Evolutionary conservation across 164 flowering plant species (phyloP).

Genomic region (Nymphaea colorata): DNA sequence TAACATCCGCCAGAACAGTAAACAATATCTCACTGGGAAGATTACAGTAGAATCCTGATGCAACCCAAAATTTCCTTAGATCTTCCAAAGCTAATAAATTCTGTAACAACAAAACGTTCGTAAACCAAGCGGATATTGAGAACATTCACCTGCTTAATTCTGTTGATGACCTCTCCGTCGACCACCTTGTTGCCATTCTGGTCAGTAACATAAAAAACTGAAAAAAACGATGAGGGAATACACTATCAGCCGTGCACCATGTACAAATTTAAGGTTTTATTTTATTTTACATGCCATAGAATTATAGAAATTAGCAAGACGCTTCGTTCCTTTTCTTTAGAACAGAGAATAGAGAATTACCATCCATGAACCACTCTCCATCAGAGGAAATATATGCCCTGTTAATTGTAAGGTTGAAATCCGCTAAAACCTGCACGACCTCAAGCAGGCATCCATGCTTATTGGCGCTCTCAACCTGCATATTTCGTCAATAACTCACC

Average conservation of each 20-base stretch:
- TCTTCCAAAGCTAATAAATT: no score
- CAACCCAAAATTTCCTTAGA: no score
- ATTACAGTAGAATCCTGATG: no score
- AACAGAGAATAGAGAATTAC: slow-evolving; percentile 18
- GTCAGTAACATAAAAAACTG: slow-evolving; percentile 85
- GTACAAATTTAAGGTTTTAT: no score
- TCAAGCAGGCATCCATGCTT: slow-evolving; percentile 55
- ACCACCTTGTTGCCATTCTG: slow-evolving; percentile 60
- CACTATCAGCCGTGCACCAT: neutral
- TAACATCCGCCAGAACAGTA: no score
- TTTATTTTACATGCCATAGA: no score
- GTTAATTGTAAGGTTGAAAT: slow-evolving; percentile 44
- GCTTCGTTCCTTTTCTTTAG: no score
- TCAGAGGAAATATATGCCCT: slow-evolving; percentile 75
- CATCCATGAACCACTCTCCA: slow-evolving; percentile 87
- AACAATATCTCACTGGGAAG: no score
- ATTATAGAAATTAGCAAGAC: no score
- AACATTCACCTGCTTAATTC: slow-evolving; percentile 61
- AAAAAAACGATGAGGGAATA: slow-evolving; percentile 4
- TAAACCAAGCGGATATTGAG: no score
- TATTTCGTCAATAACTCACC: neutral
- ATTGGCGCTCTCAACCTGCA: slow-evolving; percentile 84
- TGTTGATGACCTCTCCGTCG: slow-evolving; percentile 48
- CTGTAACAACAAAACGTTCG: no score
- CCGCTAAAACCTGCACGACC: slow-evolving; percentile 61